These are phyloP conservation scores for Spathaspora boniae DNA, from an alignment of 805 yeast genomes.

Conservation along the genomic window DNA sequence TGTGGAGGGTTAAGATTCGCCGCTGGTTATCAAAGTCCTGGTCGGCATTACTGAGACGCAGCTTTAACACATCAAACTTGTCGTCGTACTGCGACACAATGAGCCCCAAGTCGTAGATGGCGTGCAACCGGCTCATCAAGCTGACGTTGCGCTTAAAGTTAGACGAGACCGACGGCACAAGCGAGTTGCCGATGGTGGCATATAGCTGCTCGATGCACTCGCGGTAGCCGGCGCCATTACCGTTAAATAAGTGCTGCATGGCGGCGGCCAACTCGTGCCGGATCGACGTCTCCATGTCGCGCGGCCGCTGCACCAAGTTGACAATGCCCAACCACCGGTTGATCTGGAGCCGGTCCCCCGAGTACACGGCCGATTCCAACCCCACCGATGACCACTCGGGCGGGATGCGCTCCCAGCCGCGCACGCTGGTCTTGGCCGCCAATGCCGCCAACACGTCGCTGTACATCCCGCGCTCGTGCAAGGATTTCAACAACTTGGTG, in stretches of 20 bases:
- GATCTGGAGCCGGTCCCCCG: slow-evolving; percentile 52
- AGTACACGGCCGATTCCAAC: slow-evolving; percentile 67
- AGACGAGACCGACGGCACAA: slow-evolving; percentile 40
- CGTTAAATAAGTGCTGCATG: slow-evolving; percentile 40
- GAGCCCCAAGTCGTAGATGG: slow-evolving; percentile 31
- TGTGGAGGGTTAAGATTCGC: slow-evolving; percentile 56
- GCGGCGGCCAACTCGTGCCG: slow-evolving; percentile 67
- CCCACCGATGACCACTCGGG: slow-evolving; percentile 66
- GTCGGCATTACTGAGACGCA: slow-evolving; percentile 32
- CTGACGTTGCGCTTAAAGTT: slow-evolving; percentile 34
- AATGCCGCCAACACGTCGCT: slow-evolving; percentile 59
- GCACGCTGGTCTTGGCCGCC: slow-evolving; percentile 25
- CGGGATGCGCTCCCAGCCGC: slow-evolving; percentile 28
- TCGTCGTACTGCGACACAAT: slow-evolving; percentile 15
- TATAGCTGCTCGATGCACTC: slow-evolving; percentile 50
- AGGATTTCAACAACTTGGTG: slow-evolving; percentile 62
- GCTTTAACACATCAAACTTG: slow-evolving; percentile 18
- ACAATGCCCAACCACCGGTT: slow-evolving; percentile 57
- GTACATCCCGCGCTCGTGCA: slow-evolving; percentile 73
- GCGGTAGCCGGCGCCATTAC: slow-evolving; percentile 30
- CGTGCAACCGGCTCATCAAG: slow-evolving; percentile 36
- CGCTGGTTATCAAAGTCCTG: slow-evolving; percentile 55
- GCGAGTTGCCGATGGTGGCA: slow-evolving; percentile 54
- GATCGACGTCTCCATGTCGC: slow-evolving; percentile 50
- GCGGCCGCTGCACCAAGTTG: slow-evolving; percentile 39